These are phyloP conservation scores for Talaromyces sp. DNA, from an alignment of 2,329 filamentous ascomycete genomes.

Conservation along the genomic window DNA sequence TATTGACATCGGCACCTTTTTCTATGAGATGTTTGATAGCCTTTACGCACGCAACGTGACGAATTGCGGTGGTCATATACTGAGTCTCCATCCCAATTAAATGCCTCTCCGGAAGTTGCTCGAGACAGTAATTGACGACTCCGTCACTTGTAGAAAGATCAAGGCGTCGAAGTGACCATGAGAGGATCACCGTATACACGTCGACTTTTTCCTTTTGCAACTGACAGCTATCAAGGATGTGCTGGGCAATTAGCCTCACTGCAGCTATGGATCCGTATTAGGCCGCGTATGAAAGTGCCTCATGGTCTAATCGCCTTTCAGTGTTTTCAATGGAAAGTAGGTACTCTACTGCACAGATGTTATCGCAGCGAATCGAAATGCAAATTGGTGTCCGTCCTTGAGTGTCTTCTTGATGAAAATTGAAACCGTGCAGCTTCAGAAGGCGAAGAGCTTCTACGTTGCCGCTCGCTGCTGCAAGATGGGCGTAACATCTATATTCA, in stretches of 20 bases:
- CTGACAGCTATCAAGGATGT: not conserved
- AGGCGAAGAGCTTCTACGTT: not conserved
- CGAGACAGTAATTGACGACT: not conserved
- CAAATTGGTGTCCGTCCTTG: not conserved
- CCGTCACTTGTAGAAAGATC: not conserved
- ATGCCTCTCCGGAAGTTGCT: not conserved
- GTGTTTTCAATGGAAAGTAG: not conserved
- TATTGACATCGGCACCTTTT: not conserved
- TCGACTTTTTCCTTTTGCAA: not conserved
- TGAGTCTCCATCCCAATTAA: not conserved
- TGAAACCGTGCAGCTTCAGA: not conserved
- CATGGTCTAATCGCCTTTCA: not conserved
- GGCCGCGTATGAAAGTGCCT: not conserved
- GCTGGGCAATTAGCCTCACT: not conserved
- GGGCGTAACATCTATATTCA: not conserved
- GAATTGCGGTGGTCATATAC: not conserved
- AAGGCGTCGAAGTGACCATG: not conserved
- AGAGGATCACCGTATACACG: not conserved
- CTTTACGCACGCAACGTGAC: not conserved
- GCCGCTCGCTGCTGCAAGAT: not conserved
- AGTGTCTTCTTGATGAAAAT: not conserved
- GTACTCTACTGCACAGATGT: not conserved
- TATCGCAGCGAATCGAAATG: not conserved
- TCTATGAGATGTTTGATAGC: not conserved
- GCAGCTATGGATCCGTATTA: not conserved